Base-by-base conservation (phyloP, 257 asterid genomes). In the Solanum ossicruentum region DNA sequence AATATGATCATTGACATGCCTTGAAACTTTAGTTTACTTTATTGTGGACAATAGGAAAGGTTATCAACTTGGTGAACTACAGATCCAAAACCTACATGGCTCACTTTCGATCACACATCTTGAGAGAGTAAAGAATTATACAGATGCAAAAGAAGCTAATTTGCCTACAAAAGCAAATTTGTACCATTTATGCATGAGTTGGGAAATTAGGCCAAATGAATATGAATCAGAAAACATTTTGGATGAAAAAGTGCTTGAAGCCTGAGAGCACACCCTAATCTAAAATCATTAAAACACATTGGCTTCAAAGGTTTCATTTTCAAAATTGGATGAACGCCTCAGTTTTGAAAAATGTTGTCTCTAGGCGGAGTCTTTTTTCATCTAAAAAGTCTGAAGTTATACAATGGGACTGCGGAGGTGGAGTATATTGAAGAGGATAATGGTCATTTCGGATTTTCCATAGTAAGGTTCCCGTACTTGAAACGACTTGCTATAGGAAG, bases 121-220 rank as follows among this genome's bases (percentile, higher is more conserved):
- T 20, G 90, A 87, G 80, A 81, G 86, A 51, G 88, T 87, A 55
- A 66, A 52, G 58, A 67, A 69, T 26, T 23, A 17, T 12, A 10
- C 32, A n/a, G 88, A 80, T 84, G 88, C 89, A 3, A 55, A n/a
- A 77, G 85, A 83, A 80, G 88, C 89, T 18, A 88, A 86, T 63
- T 36, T 89, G 32, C 63, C 28, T 10, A 26, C 17, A 51, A 87
- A 87, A 77, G 51, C 4, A 32, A 28, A 73, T 36, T 80, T 89
- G 8, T 49, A 60, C 23, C 0, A 3, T 0, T 79, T 86, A 66
- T 3, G 10, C 12, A 60, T 85, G 56, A 8, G 3, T 36, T 83
- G 86, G 90, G 79, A n/a, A 16, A 55, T 6, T 26, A 26, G 43
- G 5, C 61, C 21, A 17, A 2, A 17, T 23, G 28, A 57, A 43